Evolutionary conservation across 257 asterid genomes (phyloP).

Genomic region (Oldenlandia corymbosa): DNA sequence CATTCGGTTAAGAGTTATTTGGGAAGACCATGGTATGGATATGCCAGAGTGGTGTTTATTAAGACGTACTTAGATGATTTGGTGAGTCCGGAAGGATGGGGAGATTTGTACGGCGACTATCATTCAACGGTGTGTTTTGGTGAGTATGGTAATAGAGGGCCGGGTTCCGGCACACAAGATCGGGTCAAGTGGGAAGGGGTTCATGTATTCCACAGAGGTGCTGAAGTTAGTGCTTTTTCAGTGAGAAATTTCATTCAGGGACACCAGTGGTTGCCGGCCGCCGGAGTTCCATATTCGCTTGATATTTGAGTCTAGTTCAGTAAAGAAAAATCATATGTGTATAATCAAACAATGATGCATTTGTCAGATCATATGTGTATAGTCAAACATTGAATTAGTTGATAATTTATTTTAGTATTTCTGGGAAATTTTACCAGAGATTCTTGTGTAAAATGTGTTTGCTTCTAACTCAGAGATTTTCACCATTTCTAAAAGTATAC

Average conservation of each 20-base stretch:
- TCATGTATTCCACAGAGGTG: conserved; percentile 32
- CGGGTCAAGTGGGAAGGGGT: conserved; percentile 69
- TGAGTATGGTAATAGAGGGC: conserved; percentile 54
- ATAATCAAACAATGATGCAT: too few species aligned
- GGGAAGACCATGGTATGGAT: conserved; percentile 67
- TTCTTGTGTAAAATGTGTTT: too few species aligned
- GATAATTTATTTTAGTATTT: too few species aligned
- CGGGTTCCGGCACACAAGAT: conserved; percentile 40
- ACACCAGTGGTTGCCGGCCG: conserved; percentile 52
- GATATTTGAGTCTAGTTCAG: conserved; percentile 24
- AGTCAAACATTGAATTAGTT: too few species aligned
- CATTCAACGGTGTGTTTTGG: conserved; percentile 59
- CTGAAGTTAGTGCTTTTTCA: conserved; percentile 34
- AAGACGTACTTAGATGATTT: conserved; percentile 53
- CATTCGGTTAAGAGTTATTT: conserved; percentile 38
- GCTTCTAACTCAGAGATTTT: too few species aligned
- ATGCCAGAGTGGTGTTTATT: conserved; percentile 46
- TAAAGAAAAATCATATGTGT: too few species aligned
- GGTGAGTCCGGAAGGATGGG: conserved; percentile 52
- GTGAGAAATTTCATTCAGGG: conserved; percentile 54
- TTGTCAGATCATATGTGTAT: too few species aligned
- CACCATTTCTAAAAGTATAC: too few species aligned
- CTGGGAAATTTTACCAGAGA: too few species aligned
- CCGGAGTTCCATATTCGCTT: conserved; percentile 59
- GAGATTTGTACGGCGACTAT: conserved; percentile 48